phyloP scores from a whole-genome alignment of 306 rosid genomes.

The Fragaria nilgerrensis region DNA sequence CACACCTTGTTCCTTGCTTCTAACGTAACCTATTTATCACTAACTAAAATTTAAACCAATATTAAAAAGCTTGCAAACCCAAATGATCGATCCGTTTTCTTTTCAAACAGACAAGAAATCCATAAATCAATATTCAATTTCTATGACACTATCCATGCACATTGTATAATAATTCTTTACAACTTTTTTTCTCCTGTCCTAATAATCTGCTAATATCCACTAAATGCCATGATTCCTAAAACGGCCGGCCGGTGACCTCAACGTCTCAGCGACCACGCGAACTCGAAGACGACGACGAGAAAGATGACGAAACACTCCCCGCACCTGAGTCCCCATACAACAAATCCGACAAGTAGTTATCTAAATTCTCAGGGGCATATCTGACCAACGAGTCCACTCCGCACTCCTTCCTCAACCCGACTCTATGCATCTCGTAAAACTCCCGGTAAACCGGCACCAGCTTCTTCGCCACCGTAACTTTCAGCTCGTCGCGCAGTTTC shows the following conservation, averaged over 20 bases:
- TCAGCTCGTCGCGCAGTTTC: slow-evolving; percentile 56
- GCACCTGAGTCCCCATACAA: slow-evolving; percentile 40
- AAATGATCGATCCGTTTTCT: neutral
- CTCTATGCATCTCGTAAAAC: slow-evolving; percentile 30
- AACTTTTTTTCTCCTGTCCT: neutral
- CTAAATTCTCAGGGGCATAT: slow-evolving; percentile 55
- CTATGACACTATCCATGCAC: neutral
- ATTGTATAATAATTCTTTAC: slow-evolving; percentile 4
- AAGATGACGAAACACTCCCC: slow-evolving; percentile 40
- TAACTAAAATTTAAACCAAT: neutral
- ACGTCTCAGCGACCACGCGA: slow-evolving; percentile 26
- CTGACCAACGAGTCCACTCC: slow-evolving; percentile 33
- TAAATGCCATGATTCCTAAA: slow-evolving; percentile 2
- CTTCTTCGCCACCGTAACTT: slow-evolving; percentile 40
- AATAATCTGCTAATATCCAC: neutral
- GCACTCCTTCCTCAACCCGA: slow-evolving; percentile 20
- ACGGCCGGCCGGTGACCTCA: neutral
- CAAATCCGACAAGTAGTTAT: slow-evolving; percentile 46
- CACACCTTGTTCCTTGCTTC: neutral
- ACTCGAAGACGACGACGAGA: slow-evolving; percentile 26
- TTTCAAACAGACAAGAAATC: neutral
- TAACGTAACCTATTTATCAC: neutral
- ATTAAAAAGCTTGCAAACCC: neutral
- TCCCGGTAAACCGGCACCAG: slow-evolving; percentile 36
- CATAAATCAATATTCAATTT: neutral